Evolutionary conservation across 2,329 filamentous ascomycete species (phyloP), one percentile per base, ranked within the genome.

Genomic region (Colletotrichum sp.): DNA sequence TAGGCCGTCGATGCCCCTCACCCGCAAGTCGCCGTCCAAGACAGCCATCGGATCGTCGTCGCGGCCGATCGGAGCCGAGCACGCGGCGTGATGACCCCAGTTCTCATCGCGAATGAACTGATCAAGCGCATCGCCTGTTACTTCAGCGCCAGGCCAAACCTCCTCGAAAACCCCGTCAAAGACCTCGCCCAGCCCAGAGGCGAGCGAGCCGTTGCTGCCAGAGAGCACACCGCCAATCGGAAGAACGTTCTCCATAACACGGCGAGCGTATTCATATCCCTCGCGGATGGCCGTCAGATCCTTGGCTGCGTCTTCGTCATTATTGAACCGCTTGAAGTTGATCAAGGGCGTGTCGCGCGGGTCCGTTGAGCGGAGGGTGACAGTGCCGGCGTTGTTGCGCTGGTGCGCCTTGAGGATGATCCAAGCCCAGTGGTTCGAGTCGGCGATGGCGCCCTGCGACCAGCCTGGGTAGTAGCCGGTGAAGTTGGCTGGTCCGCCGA

Each of bases 81-180:
- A 88, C 0, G 86, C 88, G 4, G 88, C 87, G 78, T 92, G 90
- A 78, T 91, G 90, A 0, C 88, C 88, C 83, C 88, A 90, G 2
- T 87, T 84, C 57, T 88, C 83, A 47, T 67, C 57, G 57, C 57
- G 57, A 11, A 59, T 59, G 29, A 34, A 59, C 29, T 59, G 57
- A n/a, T 59, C 57, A 12, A 59, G 57, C 8, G 57, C 57, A 12
- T 59, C 29, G 12, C 11, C 57, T 29, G 8, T 59, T 0, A 59
- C 57, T 34, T 34, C 29, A 12, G 57, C 57, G 3, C 57, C 57
- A 11, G 57, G 57, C 57, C 29, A 59, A 3, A 34, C 57, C 29
- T 59, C 57, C 11, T 59, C 57, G 13, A 16, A 59, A 3, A n/a
- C 57, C 1, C 57, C 57, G 13, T 59, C 57, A 5, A 59, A 29